Conservation (phyloP, 208 protist genomes). For the Acanthamoeba healyi region DNA sequence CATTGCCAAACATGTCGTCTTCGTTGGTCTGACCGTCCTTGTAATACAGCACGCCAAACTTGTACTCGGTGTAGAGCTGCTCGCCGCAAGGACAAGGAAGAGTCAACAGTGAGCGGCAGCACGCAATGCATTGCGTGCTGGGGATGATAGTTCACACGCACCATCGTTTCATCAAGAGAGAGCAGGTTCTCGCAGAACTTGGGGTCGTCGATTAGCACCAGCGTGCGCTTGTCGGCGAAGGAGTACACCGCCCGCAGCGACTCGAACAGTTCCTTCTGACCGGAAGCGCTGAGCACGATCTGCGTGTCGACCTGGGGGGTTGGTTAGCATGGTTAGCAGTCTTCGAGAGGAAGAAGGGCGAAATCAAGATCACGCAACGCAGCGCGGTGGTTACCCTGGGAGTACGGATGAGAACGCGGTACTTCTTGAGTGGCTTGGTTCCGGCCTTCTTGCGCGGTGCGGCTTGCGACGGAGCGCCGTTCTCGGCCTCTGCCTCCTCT, state of each 20-base stretch:
- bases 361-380: background rate
- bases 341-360: background rate
- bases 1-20: constrained; percentile 83
- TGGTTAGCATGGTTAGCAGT: background rate
- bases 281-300: constrained; percentile 5
- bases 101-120: background rate
- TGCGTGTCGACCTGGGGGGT: constrained; percentile 27
- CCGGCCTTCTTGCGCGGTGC: constrained; percentile 31
- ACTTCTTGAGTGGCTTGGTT: constrained; percentile 60
- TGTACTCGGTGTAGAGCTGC: constrained; percentile 80
- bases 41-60: constrained; percentile 85
- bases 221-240: constrained; percentile 40
- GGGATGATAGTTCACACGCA: background rate
- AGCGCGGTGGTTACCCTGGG: background rate
- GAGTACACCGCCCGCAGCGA: constrained; percentile 17
- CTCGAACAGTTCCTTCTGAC: constrained; percentile 58
- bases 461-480: background rate
- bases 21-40: constrained; percentile 73
- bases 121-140: background rate
- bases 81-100: background rate
- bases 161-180: constrained; percentile 31
- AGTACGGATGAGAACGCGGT: constrained; percentile 31
- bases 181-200: constrained; percentile 59
- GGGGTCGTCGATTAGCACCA: constrained; percentile 30
- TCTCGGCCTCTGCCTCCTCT: background rate